Conservation (phyloP, 352 stramenopile genomes). For the Phytopythium ostracodes region DNA sequence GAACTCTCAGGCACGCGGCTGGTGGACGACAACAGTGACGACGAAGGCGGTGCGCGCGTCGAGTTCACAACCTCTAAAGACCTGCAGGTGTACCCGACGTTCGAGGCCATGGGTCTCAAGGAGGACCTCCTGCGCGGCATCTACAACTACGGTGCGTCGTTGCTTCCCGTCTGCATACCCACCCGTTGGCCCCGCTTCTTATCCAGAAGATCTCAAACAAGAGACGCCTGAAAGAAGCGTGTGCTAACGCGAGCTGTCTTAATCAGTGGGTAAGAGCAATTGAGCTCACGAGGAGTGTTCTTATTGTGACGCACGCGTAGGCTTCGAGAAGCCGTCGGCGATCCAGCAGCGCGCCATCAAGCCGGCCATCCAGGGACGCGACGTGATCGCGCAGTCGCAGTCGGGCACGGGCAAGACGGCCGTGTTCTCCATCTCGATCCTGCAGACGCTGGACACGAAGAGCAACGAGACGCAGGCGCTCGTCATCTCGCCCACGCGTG, state of each 20-base stretch:
- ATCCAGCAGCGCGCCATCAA: conserved; percentile 98
- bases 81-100: conserved; percentile 82
- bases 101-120: conserved; percentile 91
- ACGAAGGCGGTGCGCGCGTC: conserved; percentile 58
- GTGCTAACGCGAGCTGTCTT: not conserved
- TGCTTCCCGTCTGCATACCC: not conserved
- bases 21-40: conserved; percentile 47
- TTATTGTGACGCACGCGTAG: conserved; percentile 17
- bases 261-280: not conserved
- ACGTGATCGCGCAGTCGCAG: conserved; percentile 97
- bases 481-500: conserved; percentile 94
- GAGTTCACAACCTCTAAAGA: conserved; percentile 92
- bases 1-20: conserved; percentile 41
- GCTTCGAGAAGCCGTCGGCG: conserved; percentile 97
- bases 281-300: not conserved
- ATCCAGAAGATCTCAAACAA: conserved; percentile 1
- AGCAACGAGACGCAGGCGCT: conserved; percentile 94
- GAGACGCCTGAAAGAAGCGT: not conserved
- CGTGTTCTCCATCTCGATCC: conserved; percentile 93
- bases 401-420: conserved; percentile 95
- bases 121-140: conserved; percentile 91
- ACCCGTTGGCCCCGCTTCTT: not conserved
- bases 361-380: conserved; percentile 92
- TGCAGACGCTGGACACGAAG: conserved; percentile 92
- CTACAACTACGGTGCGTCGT: conserved; percentile 63